phyloP scores from a whole-genome alignment of 129 eudicot genomes.

The Centrapalus pauciflorus region DNA sequence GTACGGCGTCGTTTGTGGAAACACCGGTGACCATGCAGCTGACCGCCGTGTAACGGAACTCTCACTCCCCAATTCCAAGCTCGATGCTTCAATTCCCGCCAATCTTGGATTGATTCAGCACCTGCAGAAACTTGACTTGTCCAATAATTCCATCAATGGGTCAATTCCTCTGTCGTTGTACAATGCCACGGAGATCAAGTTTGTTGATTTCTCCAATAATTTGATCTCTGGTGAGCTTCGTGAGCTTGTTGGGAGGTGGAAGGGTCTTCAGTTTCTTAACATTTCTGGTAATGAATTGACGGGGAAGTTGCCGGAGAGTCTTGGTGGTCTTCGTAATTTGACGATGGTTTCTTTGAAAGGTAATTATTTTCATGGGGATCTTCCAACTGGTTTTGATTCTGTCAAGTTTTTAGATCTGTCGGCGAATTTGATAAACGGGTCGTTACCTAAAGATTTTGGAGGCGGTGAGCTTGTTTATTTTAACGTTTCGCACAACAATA shows the following conservation, averaged over 20 bases:
- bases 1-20: slow-evolving; percentile 62
- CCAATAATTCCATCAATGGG: slow-evolving; percentile 84
- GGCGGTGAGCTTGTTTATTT: slow-evolving; percentile 43
- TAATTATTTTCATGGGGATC: slow-evolving; percentile 55
- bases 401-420: slow-evolving; percentile 62
- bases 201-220: slow-evolving; percentile 67
- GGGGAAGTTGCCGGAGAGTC: slow-evolving; percentile 52
- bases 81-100: slow-evolving; percentile 62
- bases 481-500: slow-evolving; percentile 63
- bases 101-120: slow-evolving; percentile 56
- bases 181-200: slow-evolving; percentile 33
- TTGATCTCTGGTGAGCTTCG: slow-evolving; percentile 72
- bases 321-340: slow-evolving; percentile 40
- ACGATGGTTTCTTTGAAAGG: slow-evolving; percentile 47
- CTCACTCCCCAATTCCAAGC: slow-evolving; percentile 62
- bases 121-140: slow-evolving; percentile 50
- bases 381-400: slow-evolving; percentile 59
- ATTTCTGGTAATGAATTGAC: slow-evolving; percentile 59
- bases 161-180: slow-evolving; percentile 59
- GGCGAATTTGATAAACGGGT: slow-evolving; percentile 62
- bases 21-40: slow-evolving; percentile 23
- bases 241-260: slow-evolving; percentile 40
- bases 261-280: slow-evolving; percentile 42
- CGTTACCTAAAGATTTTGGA: slow-evolving; percentile 61
- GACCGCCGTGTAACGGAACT: slow-evolving; percentile 43